A percentile compares a stretch with the other conserved stretches of the same genome.
These are phyloP conservation scores for Tolypocladium nubicola DNA, from an alignment of 2,329 filamentous ascomycete genomes.

Conservation along the genomic window DNA sequence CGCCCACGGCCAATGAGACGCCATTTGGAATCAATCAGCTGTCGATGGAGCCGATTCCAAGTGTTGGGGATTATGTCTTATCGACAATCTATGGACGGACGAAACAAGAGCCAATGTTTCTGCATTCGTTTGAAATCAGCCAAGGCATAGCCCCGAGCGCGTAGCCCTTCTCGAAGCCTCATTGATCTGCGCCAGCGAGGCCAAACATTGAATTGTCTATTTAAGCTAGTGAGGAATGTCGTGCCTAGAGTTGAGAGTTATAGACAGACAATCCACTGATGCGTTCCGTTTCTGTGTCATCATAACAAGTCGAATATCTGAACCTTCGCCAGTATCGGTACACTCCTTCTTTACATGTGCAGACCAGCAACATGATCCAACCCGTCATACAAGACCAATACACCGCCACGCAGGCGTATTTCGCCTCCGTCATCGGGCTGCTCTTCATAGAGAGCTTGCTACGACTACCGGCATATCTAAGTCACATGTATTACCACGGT, in stretches of 20 bases:
- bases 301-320: background rate
- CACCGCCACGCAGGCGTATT: slow-evolving; percentile 8
- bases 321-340: background rate
- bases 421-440: slow-evolving; percentile 9
- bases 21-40: background rate
- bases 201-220: background rate
- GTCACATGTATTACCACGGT: background rate
- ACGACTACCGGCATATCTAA: background rate
- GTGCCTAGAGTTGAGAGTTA: background rate
- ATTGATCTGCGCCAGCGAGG: background rate
- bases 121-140: background rate
- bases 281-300: background rate
- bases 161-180: background rate
- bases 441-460: slow-evolving; percentile 9
- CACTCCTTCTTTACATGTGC: background rate
- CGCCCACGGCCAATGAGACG: background rate
- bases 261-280: background rate
- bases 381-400: slow-evolving; percentile 10
- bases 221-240: background rate
- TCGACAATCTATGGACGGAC: background rate
- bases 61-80: background rate
- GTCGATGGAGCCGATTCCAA: background rate
- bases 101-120: background rate
- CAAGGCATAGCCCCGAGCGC: background rate
- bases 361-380: slow-evolving; percentile 2